Evolutionary conservation across 2,329 filamentous ascomycete species (phyloP), one percentile per base, ranked within the genome.

Genomic region (Beauveria varroae): DNA sequence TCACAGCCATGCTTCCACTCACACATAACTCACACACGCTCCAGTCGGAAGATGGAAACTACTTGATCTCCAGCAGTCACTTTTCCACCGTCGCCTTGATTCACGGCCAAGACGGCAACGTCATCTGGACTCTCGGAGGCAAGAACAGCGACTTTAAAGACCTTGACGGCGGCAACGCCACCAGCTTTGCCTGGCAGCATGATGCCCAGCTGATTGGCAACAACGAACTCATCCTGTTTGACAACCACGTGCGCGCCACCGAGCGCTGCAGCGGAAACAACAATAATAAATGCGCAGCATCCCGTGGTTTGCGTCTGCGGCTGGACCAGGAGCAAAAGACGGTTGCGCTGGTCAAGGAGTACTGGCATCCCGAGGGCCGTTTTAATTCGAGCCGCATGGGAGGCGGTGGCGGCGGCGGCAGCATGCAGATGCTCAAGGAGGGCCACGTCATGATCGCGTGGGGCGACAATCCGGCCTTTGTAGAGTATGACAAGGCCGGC

Each of bases 141-240:
- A 66, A 65, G 22, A 52, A 65, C n/a, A 76, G 72, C 62, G 65
- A 72, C 50, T 76, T 76, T 60, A 16, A 41, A 14, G 75, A 77
- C 57, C 61, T 75, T 1, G 72, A 70, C 44, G 68, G 63, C 16
- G 73, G 72, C 12, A 64, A 59, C 3, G 74, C 74, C 10, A 73
- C 71, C 34, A 67, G 72, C 63, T 74, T 76, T 64, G 67, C 68
- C 55, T 76, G 74, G 70, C 74, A 77, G 65, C 75, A 76, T 64
- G 71, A 76, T 56, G 73, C 71, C 6, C 70, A 70, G 24, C 68
- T 73, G 63, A 66, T 68, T 65, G 66, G 67, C 50, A 62, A 68
- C 60, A 67, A 69, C 12, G 69, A 70, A 47, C 65, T 76, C 57
- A 72, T 71, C 58, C 67, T 76, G 55, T 76, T 76, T 61, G 74